A percentile compares a stretch with the other conserved stretches of the same genome.
Conservation (phyloP, 2,329 filamentous ascomycete species). For the Dactylella cylindrospora region DNA sequence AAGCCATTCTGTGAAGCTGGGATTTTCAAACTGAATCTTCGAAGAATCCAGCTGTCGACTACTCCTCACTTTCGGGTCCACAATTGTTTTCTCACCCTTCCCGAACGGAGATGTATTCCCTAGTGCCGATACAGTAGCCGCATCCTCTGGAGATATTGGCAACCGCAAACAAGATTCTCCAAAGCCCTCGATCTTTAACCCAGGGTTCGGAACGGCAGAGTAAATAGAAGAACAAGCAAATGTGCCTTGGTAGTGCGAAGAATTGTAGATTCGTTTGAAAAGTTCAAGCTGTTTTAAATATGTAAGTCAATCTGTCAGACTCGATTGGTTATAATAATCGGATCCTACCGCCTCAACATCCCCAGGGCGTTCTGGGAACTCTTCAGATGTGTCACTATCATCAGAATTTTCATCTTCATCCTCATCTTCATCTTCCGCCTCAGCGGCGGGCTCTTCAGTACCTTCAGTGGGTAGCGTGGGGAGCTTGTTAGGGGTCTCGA, state of each 20-base stretch:
- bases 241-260: constrained; percentile 15
- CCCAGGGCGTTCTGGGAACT: too few relatives aligned
- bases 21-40: constrained; percentile 12
- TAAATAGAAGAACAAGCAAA: constrained; percentile 34
- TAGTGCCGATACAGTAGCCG: constrained; percentile 5
- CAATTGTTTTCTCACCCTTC: constrained; percentile 19
- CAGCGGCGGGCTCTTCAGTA: too few relatives aligned
- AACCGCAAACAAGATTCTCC: constrained; percentile 11
- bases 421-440: too few relatives aligned
- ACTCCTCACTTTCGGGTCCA: constrained; percentile 17
- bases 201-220: constrained; percentile 21
- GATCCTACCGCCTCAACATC: too few relatives aligned
- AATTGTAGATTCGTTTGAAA: constrained; percentile 1
- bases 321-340: too few relatives aligned
- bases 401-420: too few relatives aligned
- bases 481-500: too few relatives aligned
- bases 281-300: too few relatives aligned
- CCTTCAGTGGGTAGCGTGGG: too few relatives aligned
- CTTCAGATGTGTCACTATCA: too few relatives aligned
- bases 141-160: constrained; percentile 23
- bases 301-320: too few relatives aligned
- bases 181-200: constrained; percentile 20
- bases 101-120: constrained; percentile 22
- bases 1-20: constrained; percentile 19
- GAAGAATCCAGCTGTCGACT: constrained; percentile 33